Evolutionary conservation across 495 filamentous ascomycete species (phyloP), one percentile per base, ranked within the genome.

Genomic region (Parathielavia appendiculata): DNA sequence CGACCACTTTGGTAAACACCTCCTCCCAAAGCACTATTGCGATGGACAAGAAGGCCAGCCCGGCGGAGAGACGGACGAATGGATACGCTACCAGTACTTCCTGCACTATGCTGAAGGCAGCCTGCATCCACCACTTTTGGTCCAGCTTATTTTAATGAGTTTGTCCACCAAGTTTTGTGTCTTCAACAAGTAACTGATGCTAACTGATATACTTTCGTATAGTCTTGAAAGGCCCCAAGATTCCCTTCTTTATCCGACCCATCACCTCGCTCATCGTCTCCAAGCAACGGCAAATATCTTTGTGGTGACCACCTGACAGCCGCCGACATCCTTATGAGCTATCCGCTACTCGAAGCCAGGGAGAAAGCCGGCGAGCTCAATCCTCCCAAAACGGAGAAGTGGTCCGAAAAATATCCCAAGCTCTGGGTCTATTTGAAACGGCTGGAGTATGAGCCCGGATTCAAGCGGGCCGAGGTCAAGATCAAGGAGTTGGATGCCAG

Each of bases 201-300:
- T 26, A 6, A 34, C 16, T 4, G 4, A 46, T 6, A 44, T 35
- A 35, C 34, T 35, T 17, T 6, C n/a, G n/a, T n/a, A 7, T 48
- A 66, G 67, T 60, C 30, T 59, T 97, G 51, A 83, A 82, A 59
- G 79, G 80, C 14, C 72, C 83, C 5, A 80, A 84, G 0, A 73
- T 89, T 7, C 91, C 91, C 2, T 95, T 96, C 80, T 91, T 96
- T 76, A 74, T 97, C 67, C 86, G 85, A 40, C 90, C 89, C 17
- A 80, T 97, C 57, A 86, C 88, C 9, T 67, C 72, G 16, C 67
- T 79, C 17, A 82, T 96, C 16, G 0, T 81, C 85, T 59, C 57
- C 66, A 0, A 30, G 46, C 13, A 77, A 78, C 10, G 89, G 89
- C 3, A 69, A 75, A 12, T 95, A 81, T 63, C 71, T 96, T 13